Evolutionary conservation across 352 stramenopile species (phyloP).

Genomic region (Phytophthora hybrid): DNA sequence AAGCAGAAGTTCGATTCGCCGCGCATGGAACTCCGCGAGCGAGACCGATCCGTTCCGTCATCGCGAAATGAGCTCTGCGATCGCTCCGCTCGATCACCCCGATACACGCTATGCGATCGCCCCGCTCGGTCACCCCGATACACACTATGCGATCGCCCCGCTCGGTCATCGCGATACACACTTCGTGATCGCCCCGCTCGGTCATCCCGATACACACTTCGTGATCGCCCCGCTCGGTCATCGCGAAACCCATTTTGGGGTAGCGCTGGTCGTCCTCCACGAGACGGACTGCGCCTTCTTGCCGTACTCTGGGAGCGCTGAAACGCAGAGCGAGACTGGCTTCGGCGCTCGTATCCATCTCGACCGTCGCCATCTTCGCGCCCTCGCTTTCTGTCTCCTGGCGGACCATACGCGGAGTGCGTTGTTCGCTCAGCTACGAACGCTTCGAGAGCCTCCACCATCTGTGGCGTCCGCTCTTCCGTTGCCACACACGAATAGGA

Average conservation of each 20-base stretch:
- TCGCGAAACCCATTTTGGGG: background rate
- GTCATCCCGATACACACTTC: background rate
- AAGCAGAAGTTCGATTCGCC: constrained; percentile 7
- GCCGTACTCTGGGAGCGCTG: background rate
- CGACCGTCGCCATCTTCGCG: background rate
- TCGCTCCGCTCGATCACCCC: background rate
- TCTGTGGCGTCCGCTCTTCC: background rate
- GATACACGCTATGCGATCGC: background rate
- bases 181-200: background rate
- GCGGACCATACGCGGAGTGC: background rate
- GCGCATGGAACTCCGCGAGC: background rate
- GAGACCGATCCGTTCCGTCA: background rate
- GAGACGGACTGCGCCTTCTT: background rate
- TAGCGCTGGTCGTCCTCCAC: background rate
- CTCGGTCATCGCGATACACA: background rate
- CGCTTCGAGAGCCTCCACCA: constrained; percentile 12
- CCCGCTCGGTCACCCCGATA: no score
- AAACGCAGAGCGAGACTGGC: background rate
- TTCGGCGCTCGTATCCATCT: background rate
- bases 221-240: background rate
- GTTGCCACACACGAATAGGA: background rate
- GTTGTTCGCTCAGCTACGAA: constrained; percentile 10
- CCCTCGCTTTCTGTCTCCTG: background rate
- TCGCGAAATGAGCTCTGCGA: no score
- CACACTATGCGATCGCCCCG: background rate